Conservation (phyloP, 2,329 filamentous ascomycete genomes). For the Cladosporium sp. region DNA sequence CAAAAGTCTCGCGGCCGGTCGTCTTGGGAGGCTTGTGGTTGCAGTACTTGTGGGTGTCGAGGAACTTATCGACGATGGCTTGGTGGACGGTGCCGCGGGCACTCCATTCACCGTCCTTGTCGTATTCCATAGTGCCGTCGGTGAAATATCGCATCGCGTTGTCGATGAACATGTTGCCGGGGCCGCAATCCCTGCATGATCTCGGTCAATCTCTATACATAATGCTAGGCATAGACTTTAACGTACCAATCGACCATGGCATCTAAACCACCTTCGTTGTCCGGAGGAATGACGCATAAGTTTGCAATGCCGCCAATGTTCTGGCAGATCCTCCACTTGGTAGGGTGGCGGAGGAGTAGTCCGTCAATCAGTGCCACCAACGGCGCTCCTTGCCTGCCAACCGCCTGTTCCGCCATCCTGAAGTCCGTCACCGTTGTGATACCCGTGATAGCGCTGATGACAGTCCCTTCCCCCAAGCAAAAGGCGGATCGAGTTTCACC, state of each 20-base stretch:
- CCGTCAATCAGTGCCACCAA: conserved; percentile 52
- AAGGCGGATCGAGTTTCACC: conserved; percentile 42
- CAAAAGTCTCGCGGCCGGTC: conserved; percentile 20
- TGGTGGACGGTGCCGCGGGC: conserved; percentile 19
- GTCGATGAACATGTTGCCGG: conserved; percentile 24
- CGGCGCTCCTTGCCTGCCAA: conserved; percentile 47
- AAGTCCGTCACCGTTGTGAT: conserved; percentile 54
- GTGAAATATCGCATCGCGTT: conserved; percentile 21
- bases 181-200: conserved; percentile 16
- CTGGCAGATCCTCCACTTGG: conserved; percentile 20
- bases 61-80: conserved; percentile 18
- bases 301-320: conserved; percentile 24
- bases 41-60: conserved; percentile 17
- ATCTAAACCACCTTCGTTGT: conserved; percentile 11
- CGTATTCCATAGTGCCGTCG: conserved; percentile 18
- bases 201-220: neutral
- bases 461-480: conserved; percentile 50
- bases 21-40: conserved; percentile 19
- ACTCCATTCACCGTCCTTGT: conserved; percentile 19
- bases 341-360: conserved; percentile 37
- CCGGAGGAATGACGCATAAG: conserved; percentile 22
- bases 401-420: conserved; percentile 47
- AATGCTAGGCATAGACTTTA: neutral
- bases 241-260: conserved; percentile 9
- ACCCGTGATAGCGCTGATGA: conserved; percentile 47